Evolutionary conservation across 139 green algal genomes (phyloP).

Genomic region (Chlorella sp.): DNA sequence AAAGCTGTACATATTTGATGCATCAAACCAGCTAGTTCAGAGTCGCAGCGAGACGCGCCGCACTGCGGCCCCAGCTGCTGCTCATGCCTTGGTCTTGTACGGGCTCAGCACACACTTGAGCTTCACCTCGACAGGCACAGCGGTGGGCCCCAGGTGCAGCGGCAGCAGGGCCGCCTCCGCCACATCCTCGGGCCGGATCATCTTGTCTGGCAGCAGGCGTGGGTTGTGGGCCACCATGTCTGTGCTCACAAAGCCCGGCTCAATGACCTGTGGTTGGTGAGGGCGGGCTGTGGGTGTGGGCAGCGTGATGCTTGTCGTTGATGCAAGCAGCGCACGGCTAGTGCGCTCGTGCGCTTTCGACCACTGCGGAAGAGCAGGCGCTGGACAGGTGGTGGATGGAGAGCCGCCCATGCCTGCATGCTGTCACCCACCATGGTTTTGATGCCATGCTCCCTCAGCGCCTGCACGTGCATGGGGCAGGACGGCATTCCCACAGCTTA

Average conservation of each 20-base stretch:
- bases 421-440: conserved; percentile 31
- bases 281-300: too few relatives aligned
- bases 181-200: conserved; percentile 54
- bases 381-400: too few relatives aligned
- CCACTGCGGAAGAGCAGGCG: too few relatives aligned
- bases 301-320: too few relatives aligned
- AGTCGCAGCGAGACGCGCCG: too few relatives aligned
- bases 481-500: too few relatives aligned
- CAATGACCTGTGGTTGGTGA: conserved; percentile 19
- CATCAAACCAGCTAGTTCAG: too few relatives aligned
- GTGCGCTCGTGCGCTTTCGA: too few relatives aligned
- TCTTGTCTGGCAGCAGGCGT: conserved; percentile 28
- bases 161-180: conserved; percentile 53
- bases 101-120: conserved; percentile 7
- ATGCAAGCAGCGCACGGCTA: too few relatives aligned
- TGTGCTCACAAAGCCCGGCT: conserved; percentile 53
- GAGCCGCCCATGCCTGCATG: too few relatives aligned
- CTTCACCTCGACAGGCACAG: background rate
- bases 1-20: too few relatives aligned
- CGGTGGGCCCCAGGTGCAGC: conserved; percentile 9
- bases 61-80: too few relatives aligned
- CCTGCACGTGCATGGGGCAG: background rate
- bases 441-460: conserved; percentile 47
- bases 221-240: conserved; percentile 37
- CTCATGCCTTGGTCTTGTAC: background rate